Percentiles rank a stretch among this genome's conserved stretches.
Evolutionary conservation across 345 rosid species (phyloP).

Genomic region (Trapa incisa): DNA sequence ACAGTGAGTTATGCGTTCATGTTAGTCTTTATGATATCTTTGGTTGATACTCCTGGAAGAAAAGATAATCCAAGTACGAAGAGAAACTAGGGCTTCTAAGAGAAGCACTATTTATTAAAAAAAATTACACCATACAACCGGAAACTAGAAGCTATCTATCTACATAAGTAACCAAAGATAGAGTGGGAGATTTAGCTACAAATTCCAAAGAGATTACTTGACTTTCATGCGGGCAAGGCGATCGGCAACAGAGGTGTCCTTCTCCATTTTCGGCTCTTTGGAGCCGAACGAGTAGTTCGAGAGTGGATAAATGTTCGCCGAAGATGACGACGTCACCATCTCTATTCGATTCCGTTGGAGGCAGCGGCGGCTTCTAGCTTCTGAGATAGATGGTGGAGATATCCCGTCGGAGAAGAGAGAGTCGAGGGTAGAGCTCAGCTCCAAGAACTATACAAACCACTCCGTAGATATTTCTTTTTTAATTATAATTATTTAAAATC

Average conservation of each 20-base stretch:
- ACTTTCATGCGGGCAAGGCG: conserved; percentile 99
- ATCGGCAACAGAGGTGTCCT: conserved; percentile 90
- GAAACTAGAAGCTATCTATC: background rate
- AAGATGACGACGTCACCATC: conserved; percentile 60
- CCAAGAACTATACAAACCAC: background rate
- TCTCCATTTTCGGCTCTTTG: conserved; percentile 93
- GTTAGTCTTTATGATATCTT: background rate
- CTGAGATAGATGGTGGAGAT: background rate
- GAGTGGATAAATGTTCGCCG: conserved; percentile 82
- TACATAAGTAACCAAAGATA: background rate
- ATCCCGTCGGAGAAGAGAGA: background rate
- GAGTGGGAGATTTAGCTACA: conserved; percentile 29
- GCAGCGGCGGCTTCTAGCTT: background rate
- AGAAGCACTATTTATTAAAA: background rate
- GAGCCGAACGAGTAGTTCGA: conserved; percentile 93
- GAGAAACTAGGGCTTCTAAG: background rate
- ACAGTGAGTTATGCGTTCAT: no score
- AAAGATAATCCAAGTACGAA: background rate
- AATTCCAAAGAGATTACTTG: conserved; percentile 42
- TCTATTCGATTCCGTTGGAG: background rate
- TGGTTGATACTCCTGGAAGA: background rate
- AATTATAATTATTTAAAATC: background rate
- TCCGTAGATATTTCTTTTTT: no score
- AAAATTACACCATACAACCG: background rate
- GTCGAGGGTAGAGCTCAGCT: background rate